Evolutionary conservation across 2,329 filamentous ascomycete genomes (phyloP), one percentile per base, ranked within the genome.

Genomic region (Colletotrichum theobromicola): DNA sequence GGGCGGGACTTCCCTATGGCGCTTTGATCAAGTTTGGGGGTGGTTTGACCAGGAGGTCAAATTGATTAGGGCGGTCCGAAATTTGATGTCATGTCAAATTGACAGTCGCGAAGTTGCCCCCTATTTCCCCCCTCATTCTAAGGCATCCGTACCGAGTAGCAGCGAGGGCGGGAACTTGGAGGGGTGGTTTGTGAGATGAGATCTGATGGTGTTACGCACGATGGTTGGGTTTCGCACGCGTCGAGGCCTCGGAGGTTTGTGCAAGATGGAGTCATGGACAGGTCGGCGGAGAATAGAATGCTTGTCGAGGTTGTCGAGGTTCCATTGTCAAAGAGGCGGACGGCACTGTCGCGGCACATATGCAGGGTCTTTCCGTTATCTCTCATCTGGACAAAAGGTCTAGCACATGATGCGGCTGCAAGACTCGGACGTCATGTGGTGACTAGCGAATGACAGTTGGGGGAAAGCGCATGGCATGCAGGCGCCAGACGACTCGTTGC

Each of bases 51-150:
- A 67, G 72, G 72, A 72, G 72, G 69, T 67, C 72, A 75, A 67
- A 75, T 75, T 75, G 72, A 72, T 64, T 63, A 75, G 46, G 72
- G 68, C 34, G 21, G 68, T 57, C 72, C 68, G 72, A 75, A 75
- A 75, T 75, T 75, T 75, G 68, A 75, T 75, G 72, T 66, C 55
- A 72, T 61, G 55, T 72, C 46, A 75, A 72, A 62, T 72, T 72
- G 72, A 46, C 42, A 72, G 21, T 63, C 62, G 63, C 68, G 53
- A 72, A 61, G 18, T 61, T 37, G 67, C 61, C 67, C 68, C 72
- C 24, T 53, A 72, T 74, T 42, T 10, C 8, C n/a, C 8, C n/a
- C 37, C 10, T 32, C 35, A 18, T 50, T 18, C 69, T n/a, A 53
- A n/a, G n/a, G n/a, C 7, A 53, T 53, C 46, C 18, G 46, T 21